Conservation (phyloP, 2,329 filamentous ascomycete species). For the Camillea tinctor region DNA sequence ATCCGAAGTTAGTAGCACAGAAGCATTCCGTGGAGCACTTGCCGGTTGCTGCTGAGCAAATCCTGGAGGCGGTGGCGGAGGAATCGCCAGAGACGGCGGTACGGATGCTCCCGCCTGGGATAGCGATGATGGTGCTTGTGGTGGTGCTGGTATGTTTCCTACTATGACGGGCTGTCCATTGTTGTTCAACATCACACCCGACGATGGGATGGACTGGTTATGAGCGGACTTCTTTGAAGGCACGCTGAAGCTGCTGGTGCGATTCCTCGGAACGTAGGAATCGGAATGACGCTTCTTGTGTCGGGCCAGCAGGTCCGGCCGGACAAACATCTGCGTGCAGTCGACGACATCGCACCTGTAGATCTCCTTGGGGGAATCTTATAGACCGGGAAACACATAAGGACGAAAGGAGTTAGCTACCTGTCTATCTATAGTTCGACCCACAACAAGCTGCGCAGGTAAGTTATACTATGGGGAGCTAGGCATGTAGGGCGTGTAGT, state of each 20-base stretch:
- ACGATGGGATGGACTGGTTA: constrained; percentile 28
- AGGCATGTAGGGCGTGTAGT: too few species aligned
- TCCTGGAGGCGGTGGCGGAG: constrained; percentile 21
- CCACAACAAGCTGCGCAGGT: constrained; percentile 2
- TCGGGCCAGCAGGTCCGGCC: constrained; percentile 71
- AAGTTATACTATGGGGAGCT: too few species aligned
- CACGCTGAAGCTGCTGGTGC: constrained; percentile 47
- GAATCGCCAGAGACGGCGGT: neutral
- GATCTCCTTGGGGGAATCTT: constrained; percentile 78
- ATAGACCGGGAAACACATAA: neutral
- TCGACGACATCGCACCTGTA: constrained; percentile 73
- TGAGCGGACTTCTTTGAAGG: constrained; percentile 26
- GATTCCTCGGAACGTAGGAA: constrained; percentile 50
- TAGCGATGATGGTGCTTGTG: neutral
- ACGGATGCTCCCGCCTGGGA: neutral
- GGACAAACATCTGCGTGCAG: constrained; percentile 75
- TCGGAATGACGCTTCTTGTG: constrained; percentile 65
- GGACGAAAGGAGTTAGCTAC: constrained; percentile 8
- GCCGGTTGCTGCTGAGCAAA: constrained; percentile 30
- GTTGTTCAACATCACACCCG: constrained; percentile 14
- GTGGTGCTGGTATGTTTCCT: constrained; percentile 2
- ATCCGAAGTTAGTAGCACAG: constrained; percentile 44
- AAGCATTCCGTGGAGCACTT: constrained; percentile 44
- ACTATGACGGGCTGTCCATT: constrained; percentile 9
- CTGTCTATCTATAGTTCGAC: constrained; percentile 16